Conservation (phyloP, 1,139 yeast genomes). For the Protomyces lactucae-debilis region DNA sequence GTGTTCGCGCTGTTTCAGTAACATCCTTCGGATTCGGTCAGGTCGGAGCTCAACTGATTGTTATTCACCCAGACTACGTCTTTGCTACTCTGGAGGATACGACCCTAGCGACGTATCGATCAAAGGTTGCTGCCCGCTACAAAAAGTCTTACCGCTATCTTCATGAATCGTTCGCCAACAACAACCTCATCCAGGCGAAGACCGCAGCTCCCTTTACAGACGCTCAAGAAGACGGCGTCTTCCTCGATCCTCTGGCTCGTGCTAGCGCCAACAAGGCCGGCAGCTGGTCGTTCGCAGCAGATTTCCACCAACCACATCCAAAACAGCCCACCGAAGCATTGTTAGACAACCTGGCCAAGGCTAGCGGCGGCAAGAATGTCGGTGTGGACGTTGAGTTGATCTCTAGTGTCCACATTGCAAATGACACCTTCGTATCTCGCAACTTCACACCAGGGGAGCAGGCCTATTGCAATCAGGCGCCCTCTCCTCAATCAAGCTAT, state of each 20-base stretch:
- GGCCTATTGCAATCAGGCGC: constrained; percentile 65
- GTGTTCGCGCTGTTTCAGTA: constrained; percentile 92
- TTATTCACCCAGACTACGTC: constrained; percentile 88
- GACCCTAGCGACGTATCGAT: constrained; percentile 63
- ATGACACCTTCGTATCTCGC: constrained; percentile 83
- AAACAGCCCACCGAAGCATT: constrained; percentile 46
- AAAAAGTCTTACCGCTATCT: constrained; percentile 89
- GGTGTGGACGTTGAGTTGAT: constrained; percentile 97
- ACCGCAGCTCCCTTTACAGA: constrained; percentile 87
- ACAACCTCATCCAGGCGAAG: constrained; percentile 88
- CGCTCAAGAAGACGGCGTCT: constrained; percentile 80
- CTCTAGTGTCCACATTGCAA: constrained; percentile 70
- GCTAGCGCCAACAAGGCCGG: constrained; percentile 52
- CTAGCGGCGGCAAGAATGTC: constrained; percentile 59
- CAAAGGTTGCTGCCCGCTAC: constrained; percentile 73
- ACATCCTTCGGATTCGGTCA: constrained; percentile 99
- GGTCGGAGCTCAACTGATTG: constrained; percentile 96
- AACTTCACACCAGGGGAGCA: constrained; percentile 82
- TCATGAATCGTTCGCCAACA: constrained; percentile 90
- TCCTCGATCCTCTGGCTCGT: constrained; percentile 94
- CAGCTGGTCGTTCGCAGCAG: constrained; percentile 48
- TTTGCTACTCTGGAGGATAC: constrained; percentile 70
- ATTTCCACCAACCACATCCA: constrained; percentile 38
- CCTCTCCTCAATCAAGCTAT: constrained; percentile 80
- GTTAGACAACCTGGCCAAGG: constrained; percentile 43